Percentiles rank a stretch among this genome's conserved stretches.
These are phyloP conservation scores for Claviceps paspali DNA, from an alignment of 2,329 filamentous ascomycete genomes.

Conservation along the genomic window DNA sequence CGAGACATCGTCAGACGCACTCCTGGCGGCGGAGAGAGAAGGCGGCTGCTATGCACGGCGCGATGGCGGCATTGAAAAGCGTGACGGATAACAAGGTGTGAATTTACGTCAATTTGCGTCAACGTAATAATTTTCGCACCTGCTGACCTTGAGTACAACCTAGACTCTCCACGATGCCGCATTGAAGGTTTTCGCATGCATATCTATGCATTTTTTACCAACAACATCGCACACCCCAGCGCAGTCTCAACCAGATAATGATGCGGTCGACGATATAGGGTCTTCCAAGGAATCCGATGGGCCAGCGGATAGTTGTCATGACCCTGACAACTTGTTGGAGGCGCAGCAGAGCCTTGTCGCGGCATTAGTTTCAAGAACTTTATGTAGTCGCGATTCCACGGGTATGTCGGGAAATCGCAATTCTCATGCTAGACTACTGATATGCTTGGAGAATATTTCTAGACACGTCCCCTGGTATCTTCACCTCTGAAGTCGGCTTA, in stretches of 20 bases:
- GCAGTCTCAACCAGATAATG: not conserved
- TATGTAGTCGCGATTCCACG: not conserved
- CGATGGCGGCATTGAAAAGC: not conserved
- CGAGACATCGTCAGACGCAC: not conserved
- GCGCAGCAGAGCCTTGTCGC: not conserved
- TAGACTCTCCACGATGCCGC: constrained; percentile 6
- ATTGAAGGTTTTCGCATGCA: constrained; percentile 1
- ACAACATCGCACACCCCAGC: not conserved
- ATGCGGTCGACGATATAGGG: no score
- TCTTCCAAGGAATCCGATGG: not conserved
- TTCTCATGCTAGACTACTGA: not conserved
- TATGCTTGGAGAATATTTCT: not conserved
- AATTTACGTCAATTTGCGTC: no score
- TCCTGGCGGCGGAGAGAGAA: not conserved
- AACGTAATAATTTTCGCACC: no score
- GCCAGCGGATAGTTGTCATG: not conserved
- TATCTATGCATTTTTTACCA: not conserved
- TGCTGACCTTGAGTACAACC: no score
- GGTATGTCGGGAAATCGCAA: not conserved
- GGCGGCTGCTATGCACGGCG: not conserved
- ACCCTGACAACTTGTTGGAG: not conserved
- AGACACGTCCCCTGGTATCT: constrained; percentile 1
- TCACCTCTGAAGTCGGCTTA: constrained; percentile 13
- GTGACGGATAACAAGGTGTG: no score
- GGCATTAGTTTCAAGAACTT: not conserved